Evolutionary conservation across 139 green algal species (phyloP), one percentile per base, ranked within the genome.

Genomic region (Coelastrella sp.): DNA sequence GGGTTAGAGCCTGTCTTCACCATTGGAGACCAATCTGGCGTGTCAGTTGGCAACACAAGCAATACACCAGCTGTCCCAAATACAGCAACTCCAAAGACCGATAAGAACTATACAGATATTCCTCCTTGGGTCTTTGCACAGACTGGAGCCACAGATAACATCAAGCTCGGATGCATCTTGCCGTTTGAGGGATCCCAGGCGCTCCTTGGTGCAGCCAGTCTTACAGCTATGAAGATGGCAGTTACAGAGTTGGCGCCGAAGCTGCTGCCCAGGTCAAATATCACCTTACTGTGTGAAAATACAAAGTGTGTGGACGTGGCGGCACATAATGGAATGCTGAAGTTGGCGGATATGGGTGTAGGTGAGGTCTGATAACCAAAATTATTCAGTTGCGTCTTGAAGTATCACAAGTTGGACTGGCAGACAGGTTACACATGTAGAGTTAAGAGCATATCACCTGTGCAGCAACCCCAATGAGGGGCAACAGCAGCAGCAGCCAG

Each of bases 261-360:
- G 4, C 25, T 38, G 5, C 6, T 57, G 35, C 53, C 53, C 2
- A 40, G 34, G 5, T 13, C 66, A 4, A 69, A 82, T 38, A 43
- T 82, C 35, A 82, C 69, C 38, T 32, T 82, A 23, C 69, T 53
- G 2, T 82, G 75, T 25, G 9, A 71, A 3, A 63, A 82, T 45
- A 82, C 30, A 25, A 82, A 71, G 75, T 82, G 75, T 38, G n/a
- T 4, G 37, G 75, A 82, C 23, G 30, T 82, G 6, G 35, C 75
- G 1, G 34, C 75, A 25, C 53, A 34, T 45, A 53, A 51, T 21
- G 75, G 40, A 2, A 69, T 71, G 34, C 69, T 17, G 4, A 5
- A 11, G 4, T 23, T 82, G 25, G 53, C 53, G 6, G 35, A 53
- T 27, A 25, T 59, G 0, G 0, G n/a, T 30, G 75, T 53, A 50